phyloP scores from a whole-genome alignment of 805 yeast genomes.

The Sungouiozyma ichnusensis region DNA sequence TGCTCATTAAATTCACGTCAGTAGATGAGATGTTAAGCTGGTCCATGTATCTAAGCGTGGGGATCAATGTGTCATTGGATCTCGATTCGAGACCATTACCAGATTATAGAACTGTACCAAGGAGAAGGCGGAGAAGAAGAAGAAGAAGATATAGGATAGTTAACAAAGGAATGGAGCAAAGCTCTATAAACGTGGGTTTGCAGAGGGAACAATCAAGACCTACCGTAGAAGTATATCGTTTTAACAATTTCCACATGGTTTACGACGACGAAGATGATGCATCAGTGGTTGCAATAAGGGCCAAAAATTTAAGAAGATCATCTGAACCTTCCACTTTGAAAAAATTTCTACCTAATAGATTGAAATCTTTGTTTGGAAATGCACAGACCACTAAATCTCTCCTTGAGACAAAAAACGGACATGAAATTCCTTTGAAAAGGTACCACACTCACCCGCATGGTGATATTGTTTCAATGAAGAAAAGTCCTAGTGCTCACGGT shows the following conservation, averaged over 20 bases:
- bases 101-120: conserved; percentile 66
- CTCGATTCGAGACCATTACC: conserved; percentile 63
- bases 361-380: background rate
- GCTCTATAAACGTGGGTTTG: background rate
- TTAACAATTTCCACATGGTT: background rate
- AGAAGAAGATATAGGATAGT: conserved; percentile 8
- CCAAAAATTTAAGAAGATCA: background rate
- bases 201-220: background rate
- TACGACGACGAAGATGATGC: background rate
- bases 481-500: too few relatives aligned
- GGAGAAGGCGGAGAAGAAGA: conserved; percentile 48
- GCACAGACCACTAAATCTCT: background rate
- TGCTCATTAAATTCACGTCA: conserved; percentile 51
- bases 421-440: background rate
- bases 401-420: background rate
- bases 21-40: conserved; percentile 66
- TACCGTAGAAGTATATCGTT: background rate
- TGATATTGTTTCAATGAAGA: background rate
- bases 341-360: background rate
- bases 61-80: conserved; percentile 72
- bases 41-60: conserved; percentile 62
- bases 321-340: background rate
- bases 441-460: background rate
- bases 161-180: background rate
- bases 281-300: background rate